Percentiles rank a stretch among this genome's conserved stretches.
Conservation (phyloP, 2,329 filamentous ascomycete genomes). For the Fusarium humuli region DNA sequence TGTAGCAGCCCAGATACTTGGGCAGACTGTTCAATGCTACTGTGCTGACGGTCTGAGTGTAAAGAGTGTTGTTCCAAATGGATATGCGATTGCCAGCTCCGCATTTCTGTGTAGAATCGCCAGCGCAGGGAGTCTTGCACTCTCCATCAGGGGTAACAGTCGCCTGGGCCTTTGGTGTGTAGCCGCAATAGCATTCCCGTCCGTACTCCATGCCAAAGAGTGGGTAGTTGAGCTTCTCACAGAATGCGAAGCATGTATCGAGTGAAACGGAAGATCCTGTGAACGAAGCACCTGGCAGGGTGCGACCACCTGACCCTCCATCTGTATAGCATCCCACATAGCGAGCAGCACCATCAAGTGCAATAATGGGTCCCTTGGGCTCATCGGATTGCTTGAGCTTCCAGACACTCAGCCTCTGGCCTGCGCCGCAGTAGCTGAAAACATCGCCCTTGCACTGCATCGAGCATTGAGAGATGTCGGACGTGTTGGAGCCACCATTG, state of each 20-base stretch:
- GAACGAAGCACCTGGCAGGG: conserved; percentile 32
- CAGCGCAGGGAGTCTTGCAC: conserved; percentile 37
- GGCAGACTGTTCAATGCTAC: neutral
- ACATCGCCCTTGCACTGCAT: conserved; percentile 45
- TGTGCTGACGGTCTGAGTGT: conserved; percentile 3
- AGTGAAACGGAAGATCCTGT: conserved; percentile 36
- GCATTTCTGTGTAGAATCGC: conserved; percentile 31
- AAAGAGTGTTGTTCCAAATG: conserved; percentile 38
- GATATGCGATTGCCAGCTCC: conserved; percentile 38
- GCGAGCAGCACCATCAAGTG: conserved; percentile 26
- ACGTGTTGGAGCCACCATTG: conserved; percentile 26
- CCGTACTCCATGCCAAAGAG: conserved; percentile 44
- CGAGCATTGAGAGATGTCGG: conserved; percentile 40
- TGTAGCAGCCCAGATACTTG: conserved; percentile 36
- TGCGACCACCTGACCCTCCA: conserved; percentile 38
- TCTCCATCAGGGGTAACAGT: conserved; percentile 34
- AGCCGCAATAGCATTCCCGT: conserved; percentile 40
- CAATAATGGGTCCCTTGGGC: conserved; percentile 22
- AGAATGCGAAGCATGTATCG: conserved; percentile 38
- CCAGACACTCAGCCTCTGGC: conserved; percentile 41
- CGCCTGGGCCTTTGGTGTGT: conserved; percentile 29
- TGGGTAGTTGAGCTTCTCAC: conserved; percentile 38
- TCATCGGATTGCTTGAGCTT: conserved; percentile 31
- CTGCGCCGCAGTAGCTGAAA: conserved; percentile 43
- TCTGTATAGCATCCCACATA: conserved; percentile 42